Conservation (phyloP, 208 protist species). For the Leishmania amazonensis region DNA sequence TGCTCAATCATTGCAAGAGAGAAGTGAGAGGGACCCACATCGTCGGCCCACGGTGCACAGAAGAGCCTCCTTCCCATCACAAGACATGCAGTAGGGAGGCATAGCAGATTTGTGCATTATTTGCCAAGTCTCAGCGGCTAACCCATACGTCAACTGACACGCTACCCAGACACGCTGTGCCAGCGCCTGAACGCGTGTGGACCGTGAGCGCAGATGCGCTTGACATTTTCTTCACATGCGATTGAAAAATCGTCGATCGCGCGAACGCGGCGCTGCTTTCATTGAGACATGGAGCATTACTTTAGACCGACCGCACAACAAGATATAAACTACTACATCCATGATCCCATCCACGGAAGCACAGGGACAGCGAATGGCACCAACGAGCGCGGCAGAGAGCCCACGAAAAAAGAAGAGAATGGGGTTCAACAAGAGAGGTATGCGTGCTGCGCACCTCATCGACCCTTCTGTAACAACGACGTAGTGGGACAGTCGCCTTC, state of each 20-base stretch:
- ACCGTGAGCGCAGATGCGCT: not conserved
- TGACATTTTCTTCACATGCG: not conserved
- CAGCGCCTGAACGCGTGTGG: not conserved
- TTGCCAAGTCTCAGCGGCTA: no score
- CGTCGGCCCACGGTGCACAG: no score
- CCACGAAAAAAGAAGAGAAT: not conserved
- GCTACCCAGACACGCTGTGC: not conserved
- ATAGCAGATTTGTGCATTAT: no score
- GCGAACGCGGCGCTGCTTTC: not conserved
- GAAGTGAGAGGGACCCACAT: no score
- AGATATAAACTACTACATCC: not conserved
- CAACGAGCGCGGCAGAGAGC: not conserved
- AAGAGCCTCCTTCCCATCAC: no score
- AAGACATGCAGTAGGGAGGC: no score
- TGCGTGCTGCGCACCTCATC: not conserved
- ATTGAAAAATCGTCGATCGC: not conserved
- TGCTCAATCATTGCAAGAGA: no score
- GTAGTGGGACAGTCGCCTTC: not conserved
- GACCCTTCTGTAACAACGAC: not conserved
- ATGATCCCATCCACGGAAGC: not conserved
- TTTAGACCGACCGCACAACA: not conserved
- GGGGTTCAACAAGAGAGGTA: not conserved
- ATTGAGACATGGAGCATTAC: not conserved
- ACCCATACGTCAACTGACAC: not conserved
- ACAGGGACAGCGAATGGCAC: not conserved